phyloP scores from a whole-genome alignment of 2,329 filamentous ascomycete genomes.

The Penicillium palitans region DNA sequence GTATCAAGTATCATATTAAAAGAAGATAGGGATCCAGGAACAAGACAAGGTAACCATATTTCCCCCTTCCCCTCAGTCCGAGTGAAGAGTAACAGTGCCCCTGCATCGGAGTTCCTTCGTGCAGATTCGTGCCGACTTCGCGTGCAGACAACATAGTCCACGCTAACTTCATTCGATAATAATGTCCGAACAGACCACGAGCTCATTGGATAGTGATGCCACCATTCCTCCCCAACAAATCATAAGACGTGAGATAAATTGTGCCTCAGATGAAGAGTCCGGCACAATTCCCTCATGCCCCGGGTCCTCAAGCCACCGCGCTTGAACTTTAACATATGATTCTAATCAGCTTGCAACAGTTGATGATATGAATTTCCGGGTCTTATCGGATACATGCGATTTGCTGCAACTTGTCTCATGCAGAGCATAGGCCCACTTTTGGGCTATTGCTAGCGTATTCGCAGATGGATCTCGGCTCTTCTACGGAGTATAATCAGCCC shows the following conservation, averaged over 20 bases:
- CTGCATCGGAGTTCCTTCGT: neutral
- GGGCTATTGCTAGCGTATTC: neutral
- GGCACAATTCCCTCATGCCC: neutral
- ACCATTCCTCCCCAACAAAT: neutral
- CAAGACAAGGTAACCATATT: neutral
- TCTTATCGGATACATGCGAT: neutral
- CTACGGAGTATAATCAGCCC: neutral
- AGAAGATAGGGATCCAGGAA: too few relatives aligned
- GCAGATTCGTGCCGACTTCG: neutral
- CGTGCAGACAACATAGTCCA: neutral
- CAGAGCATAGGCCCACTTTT: neutral
- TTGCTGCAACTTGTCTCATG: neutral
- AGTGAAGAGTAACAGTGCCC: neutral
- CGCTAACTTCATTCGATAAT: neutral
- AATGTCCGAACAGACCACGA: neutral
- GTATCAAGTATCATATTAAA: too few relatives aligned
- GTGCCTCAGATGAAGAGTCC: neutral
- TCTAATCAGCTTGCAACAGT: neutral
- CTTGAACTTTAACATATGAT: neutral
- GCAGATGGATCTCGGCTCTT: neutral
- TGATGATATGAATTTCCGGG: too few relatives aligned
- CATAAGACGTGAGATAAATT: neutral
- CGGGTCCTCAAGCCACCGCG: neutral
- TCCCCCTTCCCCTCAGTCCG: neutral
- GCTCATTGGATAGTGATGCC: neutral